Evolutionary conservation across 176 grass and related monocot genomes (phyloP), one percentile per base, ranked within the genome.

Genomic region (Poa annua): DNA sequence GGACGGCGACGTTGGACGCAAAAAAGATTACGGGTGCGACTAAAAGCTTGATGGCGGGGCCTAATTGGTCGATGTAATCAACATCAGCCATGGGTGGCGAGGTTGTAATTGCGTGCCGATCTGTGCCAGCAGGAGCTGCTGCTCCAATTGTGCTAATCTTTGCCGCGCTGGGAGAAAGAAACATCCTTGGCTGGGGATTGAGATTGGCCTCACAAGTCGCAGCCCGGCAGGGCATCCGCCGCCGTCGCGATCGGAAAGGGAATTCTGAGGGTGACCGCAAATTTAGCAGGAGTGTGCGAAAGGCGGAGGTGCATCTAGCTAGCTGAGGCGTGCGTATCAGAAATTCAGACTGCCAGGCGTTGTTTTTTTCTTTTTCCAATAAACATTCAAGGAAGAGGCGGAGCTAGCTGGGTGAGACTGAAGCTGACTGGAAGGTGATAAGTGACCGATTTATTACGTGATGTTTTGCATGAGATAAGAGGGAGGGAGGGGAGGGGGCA

Each of bases 191-290:
- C 22, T 52, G 32, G 20, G 21, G 26, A 39, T 42, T 4, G 62
- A 63, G 59, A 56, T 36, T 42, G 11, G 59, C 57, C 57, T 84
- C 66, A 29, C 29, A 29, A 2, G 29, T 29, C 29, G 2, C 29
- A 29, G 11, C 11, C 55, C 24, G 11, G 11, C 60, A 0, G 47
- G 35, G 87, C 87, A 89, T 89, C 77, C 76, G 67, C 69, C 52
- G 77, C 11, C 9, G 87, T 89, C 33, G 77, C 82, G 11, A 71
- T 89, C 87, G 13, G 13, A 47, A 36, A 11, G 34, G 34, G 47
- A 39, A 47, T 45, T 89, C 77, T 5, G 82, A 89, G 2, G 29
- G 41, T 14, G 82, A 79, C 75, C 0, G 36, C 11, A 35, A 71
- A 47, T 47, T 8, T 63, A 29, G 33, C 12, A 51, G 73, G 19